A percentile compares a stretch with the other conserved stretches of the same genome.
These are phyloP conservation scores for Lactarius hatsudake DNA, from an alignment of 768 basidiomycete species.

Conservation along the genomic window DNA sequence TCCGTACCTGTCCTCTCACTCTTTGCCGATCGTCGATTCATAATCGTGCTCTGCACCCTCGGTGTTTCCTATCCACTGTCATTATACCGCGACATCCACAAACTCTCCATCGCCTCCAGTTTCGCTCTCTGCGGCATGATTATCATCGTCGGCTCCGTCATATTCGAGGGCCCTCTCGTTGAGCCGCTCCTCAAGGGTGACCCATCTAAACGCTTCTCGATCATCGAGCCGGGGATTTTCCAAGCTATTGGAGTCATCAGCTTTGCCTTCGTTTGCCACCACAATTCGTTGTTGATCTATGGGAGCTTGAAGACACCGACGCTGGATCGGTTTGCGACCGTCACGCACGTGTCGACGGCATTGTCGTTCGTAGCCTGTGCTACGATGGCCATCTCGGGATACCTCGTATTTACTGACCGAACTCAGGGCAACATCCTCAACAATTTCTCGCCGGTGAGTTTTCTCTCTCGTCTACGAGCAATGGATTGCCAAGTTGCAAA, in stretches of 20 bases:
- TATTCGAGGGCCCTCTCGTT: constrained; percentile 78
- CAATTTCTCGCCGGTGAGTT: constrained; percentile 78
- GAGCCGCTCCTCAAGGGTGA: constrained; percentile 74
- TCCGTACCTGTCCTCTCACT: constrained; percentile 71
- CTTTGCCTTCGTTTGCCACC: constrained; percentile 96
- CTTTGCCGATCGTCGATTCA: constrained; percentile 82
- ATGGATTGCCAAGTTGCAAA: background rate
- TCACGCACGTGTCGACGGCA: constrained; percentile 88
- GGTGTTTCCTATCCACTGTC: constrained; percentile 93
- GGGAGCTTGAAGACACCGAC: constrained; percentile 92
- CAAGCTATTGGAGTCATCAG: constrained; percentile 97
- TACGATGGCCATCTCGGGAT: constrained; percentile 82
- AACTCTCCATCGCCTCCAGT: constrained; percentile 88
- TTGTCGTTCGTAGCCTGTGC: constrained; percentile 83
- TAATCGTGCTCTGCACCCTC: constrained; percentile 84
- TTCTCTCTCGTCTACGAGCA: background rate
- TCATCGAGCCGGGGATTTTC: constrained; percentile 80
- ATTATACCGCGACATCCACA: constrained; percentile 96
- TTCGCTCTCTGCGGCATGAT: constrained; percentile 92
- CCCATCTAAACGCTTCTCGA: constrained; percentile 65
- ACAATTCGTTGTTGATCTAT: constrained; percentile 96
- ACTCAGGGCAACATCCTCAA: constrained; percentile 96
- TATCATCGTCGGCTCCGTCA: constrained; percentile 84
- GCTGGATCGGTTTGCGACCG: constrained; percentile 85
- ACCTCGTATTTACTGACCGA: constrained; percentile 85